Conservation (phyloP, 257 asterid genomes). For the Perilla frutescens region DNA sequence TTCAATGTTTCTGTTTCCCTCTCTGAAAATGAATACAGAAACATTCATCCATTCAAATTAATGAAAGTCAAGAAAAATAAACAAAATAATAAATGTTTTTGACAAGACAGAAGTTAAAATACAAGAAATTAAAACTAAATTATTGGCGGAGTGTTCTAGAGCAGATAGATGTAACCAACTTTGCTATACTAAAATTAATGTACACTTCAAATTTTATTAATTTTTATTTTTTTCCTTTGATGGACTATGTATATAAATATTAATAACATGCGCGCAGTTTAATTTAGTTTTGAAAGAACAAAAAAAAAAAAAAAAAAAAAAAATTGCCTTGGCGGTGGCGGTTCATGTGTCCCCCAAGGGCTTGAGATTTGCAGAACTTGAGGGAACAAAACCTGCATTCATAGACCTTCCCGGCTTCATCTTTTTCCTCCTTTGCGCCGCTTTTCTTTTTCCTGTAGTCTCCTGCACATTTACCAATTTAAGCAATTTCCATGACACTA, state of each 20-base stretch:
- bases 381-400: conserved; percentile 99
- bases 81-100: background rate
- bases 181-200: too few relatives aligned
- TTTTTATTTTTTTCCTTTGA: too few relatives aligned
- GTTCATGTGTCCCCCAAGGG: conserved; percentile 99
- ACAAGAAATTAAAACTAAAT: too few relatives aligned
- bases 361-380: conserved; percentile 99
- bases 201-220: too few relatives aligned
- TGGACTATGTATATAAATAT: too few relatives aligned
- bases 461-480: conserved; percentile 47
- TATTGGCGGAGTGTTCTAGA: conserved; percentile 13
- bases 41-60: conserved; percentile 6
- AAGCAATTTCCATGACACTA: conserved; percentile 49
- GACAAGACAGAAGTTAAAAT: too few relatives aligned
- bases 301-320: too few relatives aligned
- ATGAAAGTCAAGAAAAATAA: background rate
- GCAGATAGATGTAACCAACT: background rate
- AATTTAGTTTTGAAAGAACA: too few relatives aligned
- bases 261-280: too few relatives aligned
- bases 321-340: conserved; percentile 93
- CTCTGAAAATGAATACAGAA: conserved; percentile 46
- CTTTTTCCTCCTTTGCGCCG: conserved; percentile 63
- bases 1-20: conserved; percentile 96
- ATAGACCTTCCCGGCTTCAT: conserved; percentile 76
- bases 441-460: conserved; percentile 72